A percentile compares a stretch with the other conserved stretches of the same genome.
phyloP scores from a whole-genome alignment of 179 eudicot genomes.

The Monotropa hypopitys region DNA sequence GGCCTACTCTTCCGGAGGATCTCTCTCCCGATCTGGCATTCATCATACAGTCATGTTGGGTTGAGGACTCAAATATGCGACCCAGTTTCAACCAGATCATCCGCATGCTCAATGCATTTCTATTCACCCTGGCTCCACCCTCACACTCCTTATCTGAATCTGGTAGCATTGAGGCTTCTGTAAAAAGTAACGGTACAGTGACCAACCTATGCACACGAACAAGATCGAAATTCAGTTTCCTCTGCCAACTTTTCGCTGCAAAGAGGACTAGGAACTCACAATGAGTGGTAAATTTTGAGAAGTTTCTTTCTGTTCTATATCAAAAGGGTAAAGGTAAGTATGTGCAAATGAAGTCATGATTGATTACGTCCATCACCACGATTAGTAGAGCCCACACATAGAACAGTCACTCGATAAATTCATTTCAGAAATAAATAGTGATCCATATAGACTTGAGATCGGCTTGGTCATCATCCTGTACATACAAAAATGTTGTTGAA shows the following conservation, averaged over 20 bases:
- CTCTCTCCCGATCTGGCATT: slow-evolving; percentile 63
- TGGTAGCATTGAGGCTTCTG: slow-evolving; percentile 27
- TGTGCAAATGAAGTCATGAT: neutral
- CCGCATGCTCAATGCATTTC: slow-evolving; percentile 60
- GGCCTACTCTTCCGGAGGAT: slow-evolving; percentile 69
- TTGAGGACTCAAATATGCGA: slow-evolving; percentile 79
- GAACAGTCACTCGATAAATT: too few species aligned
- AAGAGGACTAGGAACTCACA: slow-evolving; percentile 50
- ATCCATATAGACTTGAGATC: too few species aligned
- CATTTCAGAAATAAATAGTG: too few species aligned
- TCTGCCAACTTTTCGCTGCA: slow-evolving; percentile 79
- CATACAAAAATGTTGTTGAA: too few species aligned
- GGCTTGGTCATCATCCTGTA: too few species aligned
- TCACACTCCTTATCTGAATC: slow-evolving; percentile 29
- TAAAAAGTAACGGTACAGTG: slow-evolving; percentile 46
- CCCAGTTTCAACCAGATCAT: slow-evolving; percentile 86
- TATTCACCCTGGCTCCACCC: slow-evolving; percentile 42
- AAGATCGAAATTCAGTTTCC: slow-evolving; percentile 59
- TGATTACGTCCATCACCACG: too few species aligned
- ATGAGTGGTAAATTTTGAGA: slow-evolving; percentile 22
- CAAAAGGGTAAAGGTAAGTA: neutral
- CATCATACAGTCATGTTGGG: slow-evolving; percentile 92
- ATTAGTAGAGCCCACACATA: too few species aligned
- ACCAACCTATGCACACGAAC: slow-evolving; percentile 50
- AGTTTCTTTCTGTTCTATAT: neutral